Evolutionary conservation across 352 stramenopile species (phyloP).

Genomic region (Phytopythium oedochilum): DNA sequence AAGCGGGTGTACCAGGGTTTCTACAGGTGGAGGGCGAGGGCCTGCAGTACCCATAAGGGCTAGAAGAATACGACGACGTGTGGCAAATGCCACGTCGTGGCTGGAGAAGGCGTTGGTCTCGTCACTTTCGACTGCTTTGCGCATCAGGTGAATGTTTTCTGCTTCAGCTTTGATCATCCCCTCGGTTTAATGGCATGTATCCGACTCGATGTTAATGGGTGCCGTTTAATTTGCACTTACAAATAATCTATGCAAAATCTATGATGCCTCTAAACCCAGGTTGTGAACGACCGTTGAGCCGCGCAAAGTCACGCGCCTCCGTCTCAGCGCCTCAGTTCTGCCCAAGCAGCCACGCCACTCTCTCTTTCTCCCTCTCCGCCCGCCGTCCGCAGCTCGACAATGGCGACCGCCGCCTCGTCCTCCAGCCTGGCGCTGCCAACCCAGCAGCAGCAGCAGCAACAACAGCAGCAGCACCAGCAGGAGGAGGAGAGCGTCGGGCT

Average conservation of each 20-base stretch:
- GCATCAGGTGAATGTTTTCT: neutral
- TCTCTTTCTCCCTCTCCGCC: neutral
- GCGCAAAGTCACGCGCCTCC: slow-evolving; percentile 1
- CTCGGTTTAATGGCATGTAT: neutral
- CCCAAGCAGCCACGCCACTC: neutral
- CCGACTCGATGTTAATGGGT: no score
- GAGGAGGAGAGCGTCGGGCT: slow-evolving; percentile 35
- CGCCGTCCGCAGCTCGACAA: neutral
- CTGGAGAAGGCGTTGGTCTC: no score
- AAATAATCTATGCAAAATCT: neutral
- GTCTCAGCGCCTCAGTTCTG: neutral
- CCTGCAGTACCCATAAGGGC: no score
- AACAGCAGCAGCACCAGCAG: slow-evolving; percentile 1
- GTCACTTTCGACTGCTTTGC: neutral
- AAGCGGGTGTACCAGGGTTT: no score
- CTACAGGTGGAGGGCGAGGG: no score
- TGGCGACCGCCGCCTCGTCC: neutral
- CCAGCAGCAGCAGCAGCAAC: slow-evolving; percentile 18
- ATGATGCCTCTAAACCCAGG: neutral
- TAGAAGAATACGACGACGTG: no score
- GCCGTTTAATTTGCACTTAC: no score
- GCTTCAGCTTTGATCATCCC: neutral
- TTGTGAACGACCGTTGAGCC: neutral
- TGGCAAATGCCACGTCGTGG: no score
- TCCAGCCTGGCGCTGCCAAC: slow-evolving; percentile 8